Percentiles rank a stretch among this genome's conserved stretches.
phyloP scores from a whole-genome alignment of 257 asterid genomes.

The Leonotis leonurus region DNA sequence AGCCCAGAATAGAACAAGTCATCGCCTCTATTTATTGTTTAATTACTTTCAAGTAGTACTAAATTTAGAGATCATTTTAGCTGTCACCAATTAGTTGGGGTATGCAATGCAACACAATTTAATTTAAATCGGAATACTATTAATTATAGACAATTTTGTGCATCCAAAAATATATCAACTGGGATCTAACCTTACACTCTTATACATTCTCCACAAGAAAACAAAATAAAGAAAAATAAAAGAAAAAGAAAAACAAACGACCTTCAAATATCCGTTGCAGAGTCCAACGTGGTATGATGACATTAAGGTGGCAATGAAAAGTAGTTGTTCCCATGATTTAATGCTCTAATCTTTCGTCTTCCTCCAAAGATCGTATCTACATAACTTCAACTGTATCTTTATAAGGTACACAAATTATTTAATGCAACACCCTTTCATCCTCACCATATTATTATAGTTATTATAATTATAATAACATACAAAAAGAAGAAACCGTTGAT shows the following conservation, averaged over 20 bases:
- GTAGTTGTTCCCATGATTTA: conserved; percentile 49
- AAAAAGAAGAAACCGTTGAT: not conserved
- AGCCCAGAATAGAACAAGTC: not conserved
- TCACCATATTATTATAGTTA: too few species aligned
- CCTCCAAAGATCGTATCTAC: conserved; percentile 1
- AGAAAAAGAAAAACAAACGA: conserved; percentile 14
- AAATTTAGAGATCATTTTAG: not conserved
- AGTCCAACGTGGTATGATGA: conserved; percentile 30
- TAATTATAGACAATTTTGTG: too few species aligned
- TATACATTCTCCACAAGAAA: too few species aligned
- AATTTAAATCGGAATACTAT: not conserved
- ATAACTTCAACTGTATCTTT: conserved; percentile 24
- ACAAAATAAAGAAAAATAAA: too few species aligned
- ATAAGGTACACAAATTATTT: not conserved
- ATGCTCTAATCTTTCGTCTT: conserved; percentile 16
- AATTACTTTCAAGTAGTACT: not conserved
- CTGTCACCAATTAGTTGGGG: conserved; percentile 18
- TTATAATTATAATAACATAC: too few species aligned
- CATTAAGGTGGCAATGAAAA: conserved; percentile 35
- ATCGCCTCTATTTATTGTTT: not conserved
- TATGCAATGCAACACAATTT: not conserved
- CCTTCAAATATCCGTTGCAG: conserved; percentile 5
- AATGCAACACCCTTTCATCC: conserved; percentile 14
- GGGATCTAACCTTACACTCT: too few species aligned
- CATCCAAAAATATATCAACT: too few species aligned